These are phyloP conservation scores for Rhytidiadelphus loreus DNA, from an alignment of 225 moss, liverwort and hornwort species.

Conservation along the genomic window DNA sequence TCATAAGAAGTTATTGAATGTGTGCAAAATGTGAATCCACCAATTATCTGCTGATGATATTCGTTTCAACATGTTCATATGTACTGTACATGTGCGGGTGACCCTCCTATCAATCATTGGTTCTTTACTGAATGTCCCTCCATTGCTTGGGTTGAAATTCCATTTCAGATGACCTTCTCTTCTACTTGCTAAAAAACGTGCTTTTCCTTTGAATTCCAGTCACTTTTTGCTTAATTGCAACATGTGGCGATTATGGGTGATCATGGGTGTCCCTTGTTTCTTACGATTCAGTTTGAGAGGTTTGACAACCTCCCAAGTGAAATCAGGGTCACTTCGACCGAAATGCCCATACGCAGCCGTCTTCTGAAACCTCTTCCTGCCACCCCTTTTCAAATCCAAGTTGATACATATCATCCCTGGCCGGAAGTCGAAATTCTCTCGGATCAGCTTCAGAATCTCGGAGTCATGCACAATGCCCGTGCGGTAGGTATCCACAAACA, in stretches of 20 bases:
- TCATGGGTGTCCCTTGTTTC: no score
- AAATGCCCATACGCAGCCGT: slow-evolving; percentile 60
- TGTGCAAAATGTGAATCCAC: neutral
- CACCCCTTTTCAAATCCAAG: slow-evolving; percentile 62
- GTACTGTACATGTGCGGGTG: neutral
- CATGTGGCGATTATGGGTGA: neutral
- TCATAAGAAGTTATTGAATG: neutral
- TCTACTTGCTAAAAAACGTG: neutral
- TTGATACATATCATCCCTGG: slow-evolving; percentile 57
- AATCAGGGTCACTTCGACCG: slow-evolving; percentile 42
- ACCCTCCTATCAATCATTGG: neutral
- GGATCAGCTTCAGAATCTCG: slow-evolving; percentile 39
- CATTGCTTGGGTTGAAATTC: neutral
- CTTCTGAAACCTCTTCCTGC: slow-evolving; percentile 54
- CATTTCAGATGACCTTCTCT: neutral
- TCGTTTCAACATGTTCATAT: neutral
- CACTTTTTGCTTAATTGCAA: neutral
- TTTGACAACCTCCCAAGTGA: slow-evolving; percentile 50
- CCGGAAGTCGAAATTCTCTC: slow-evolving; percentile 54
- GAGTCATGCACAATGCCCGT: slow-evolving; percentile 40
- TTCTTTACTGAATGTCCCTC: neutral
- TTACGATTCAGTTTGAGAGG: neutral
- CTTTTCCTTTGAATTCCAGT: neutral
- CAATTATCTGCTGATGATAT: neutral
- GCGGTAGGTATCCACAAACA: slow-evolving; percentile 49